These are phyloP conservation scores for Candida smagusa DNA, from an alignment of 1,139 yeast genomes.

Conservation along the genomic window DNA sequence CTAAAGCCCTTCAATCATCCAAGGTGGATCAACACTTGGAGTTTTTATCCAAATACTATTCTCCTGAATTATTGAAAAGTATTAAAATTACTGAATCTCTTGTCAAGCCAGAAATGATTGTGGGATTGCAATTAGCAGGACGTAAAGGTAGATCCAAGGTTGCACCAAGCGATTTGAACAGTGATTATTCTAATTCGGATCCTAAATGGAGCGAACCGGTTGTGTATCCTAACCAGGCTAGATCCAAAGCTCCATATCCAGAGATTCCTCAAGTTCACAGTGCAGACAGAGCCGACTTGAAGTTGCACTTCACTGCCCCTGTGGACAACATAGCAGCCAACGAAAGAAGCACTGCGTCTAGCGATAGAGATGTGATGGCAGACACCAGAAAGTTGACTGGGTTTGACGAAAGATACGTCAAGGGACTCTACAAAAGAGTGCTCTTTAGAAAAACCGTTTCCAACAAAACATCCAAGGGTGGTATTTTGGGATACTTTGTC, in stretches of 20 bases:
- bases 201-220: constrained; percentile 49
- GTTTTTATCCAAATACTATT: constrained; percentile 65
- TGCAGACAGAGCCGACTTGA: constrained; percentile 41
- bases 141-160: constrained; percentile 29
- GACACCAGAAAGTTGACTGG: constrained; percentile 74
- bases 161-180: constrained; percentile 24
- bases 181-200: constrained; percentile 35
- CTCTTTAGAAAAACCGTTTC: constrained; percentile 77
- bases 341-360: constrained; percentile 10
- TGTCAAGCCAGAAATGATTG: constrained; percentile 55
- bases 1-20: constrained; percentile 4
- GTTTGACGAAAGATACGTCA: constrained; percentile 61
- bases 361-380: constrained; percentile 22
- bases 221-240: constrained; percentile 45
- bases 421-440: constrained; percentile 63
- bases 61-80: constrained; percentile 74
- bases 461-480: constrained; percentile 93
- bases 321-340: constrained; percentile 10
- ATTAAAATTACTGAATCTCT: constrained; percentile 76
- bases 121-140: constrained; percentile 33
- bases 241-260: constrained; percentile 40
- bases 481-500: constrained; percentile 79
- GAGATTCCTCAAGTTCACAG: constrained; percentile 39
- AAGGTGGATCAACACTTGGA: constrained; percentile 49
- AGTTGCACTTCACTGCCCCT: constrained; percentile 31